Percentiles rank a stretch among this genome's conserved stretches.
Conservation (phyloP, 2,329 filamentous ascomycete genomes). For the Akanthomyces lecanii region DNA sequence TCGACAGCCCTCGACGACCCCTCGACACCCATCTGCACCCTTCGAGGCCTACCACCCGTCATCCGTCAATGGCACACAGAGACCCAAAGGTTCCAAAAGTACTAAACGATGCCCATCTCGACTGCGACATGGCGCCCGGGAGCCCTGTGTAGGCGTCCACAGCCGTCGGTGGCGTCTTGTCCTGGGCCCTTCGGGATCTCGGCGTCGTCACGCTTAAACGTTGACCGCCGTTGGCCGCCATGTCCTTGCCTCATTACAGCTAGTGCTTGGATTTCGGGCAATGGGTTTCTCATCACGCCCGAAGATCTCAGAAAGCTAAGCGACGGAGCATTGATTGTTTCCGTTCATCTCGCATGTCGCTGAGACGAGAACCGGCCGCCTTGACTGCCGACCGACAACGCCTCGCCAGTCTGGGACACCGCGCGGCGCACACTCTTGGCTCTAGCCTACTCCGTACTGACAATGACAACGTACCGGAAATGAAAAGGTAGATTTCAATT, state of each 20-base stretch:
- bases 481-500: no score
- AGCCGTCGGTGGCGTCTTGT: conserved; percentile 1
- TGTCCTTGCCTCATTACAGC: not conserved
- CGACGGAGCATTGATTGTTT: no score
- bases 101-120: not conserved
- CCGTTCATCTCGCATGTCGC: no score
- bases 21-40: no score
- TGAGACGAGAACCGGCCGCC: no score
- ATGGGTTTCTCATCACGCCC: not conserved
- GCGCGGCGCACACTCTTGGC: no score
- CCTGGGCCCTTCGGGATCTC: not conserved
- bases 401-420: no score
- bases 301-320: not conserved
- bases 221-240: not conserved
- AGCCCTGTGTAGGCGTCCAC: not conserved
- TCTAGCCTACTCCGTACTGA: no score
- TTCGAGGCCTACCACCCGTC: no score
- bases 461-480: no score
- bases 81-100: not conserved
- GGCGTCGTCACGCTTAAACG: not conserved
- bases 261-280: not conserved
- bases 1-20: not conserved
- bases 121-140: conserved; percentile 7
- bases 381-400: no score
- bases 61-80: not conserved